Evolutionary conservation across 2,329 filamentous ascomycete species (phyloP).

Genomic region (Alternaria novae-zelandiae): DNA sequence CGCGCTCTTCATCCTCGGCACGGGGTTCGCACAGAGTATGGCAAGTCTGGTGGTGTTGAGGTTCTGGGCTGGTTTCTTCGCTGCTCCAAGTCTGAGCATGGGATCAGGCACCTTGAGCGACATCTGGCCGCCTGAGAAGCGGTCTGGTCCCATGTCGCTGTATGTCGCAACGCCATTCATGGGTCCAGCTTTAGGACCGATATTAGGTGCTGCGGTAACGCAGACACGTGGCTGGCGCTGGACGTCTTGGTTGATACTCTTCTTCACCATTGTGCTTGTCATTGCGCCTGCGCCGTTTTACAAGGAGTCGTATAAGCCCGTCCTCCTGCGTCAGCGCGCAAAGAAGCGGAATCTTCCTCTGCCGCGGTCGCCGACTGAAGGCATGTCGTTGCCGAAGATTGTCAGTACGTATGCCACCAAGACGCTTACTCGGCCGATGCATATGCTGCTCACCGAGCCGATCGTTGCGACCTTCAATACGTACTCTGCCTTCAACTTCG

Average conservation of each 20-base stretch:
- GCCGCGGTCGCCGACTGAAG: constrained; percentile 11
- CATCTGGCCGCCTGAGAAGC: constrained; percentile 35
- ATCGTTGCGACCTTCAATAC: constrained; percentile 25
- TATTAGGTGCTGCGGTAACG: constrained; percentile 50
- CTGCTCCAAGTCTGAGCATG: constrained; percentile 43
- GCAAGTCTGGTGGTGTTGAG: constrained; percentile 73
- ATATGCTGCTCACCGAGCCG: constrained; percentile 44
- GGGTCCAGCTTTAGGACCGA: constrained; percentile 43
- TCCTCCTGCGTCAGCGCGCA: constrained; percentile 49
- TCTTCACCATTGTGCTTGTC: constrained; percentile 45
- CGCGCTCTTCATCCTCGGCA: constrained; percentile 57
- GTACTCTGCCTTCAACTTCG: constrained; percentile 34
- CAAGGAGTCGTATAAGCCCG: constrained; percentile 61
- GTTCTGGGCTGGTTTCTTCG: constrained; percentile 51
- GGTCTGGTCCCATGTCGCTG: constrained; percentile 37
- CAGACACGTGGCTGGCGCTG: constrained; percentile 49
- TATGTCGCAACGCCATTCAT: constrained; percentile 48
- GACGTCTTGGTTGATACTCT: constrained; percentile 50
- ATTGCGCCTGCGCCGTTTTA: constrained; percentile 49
- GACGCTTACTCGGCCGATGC: constrained; percentile 56
- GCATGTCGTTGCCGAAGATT: constrained; percentile 2
- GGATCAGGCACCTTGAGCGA: constrained; percentile 50
- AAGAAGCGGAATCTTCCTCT: constrained; percentile 19
- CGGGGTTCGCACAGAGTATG: constrained; percentile 64
- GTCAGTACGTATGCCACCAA: constrained; percentile 13